Percentiles rank a stretch among this genome's conserved stretches.
Conservation (phyloP, 2,329 filamentous ascomycete genomes). For the Colletotrichum paranaense region DNA sequence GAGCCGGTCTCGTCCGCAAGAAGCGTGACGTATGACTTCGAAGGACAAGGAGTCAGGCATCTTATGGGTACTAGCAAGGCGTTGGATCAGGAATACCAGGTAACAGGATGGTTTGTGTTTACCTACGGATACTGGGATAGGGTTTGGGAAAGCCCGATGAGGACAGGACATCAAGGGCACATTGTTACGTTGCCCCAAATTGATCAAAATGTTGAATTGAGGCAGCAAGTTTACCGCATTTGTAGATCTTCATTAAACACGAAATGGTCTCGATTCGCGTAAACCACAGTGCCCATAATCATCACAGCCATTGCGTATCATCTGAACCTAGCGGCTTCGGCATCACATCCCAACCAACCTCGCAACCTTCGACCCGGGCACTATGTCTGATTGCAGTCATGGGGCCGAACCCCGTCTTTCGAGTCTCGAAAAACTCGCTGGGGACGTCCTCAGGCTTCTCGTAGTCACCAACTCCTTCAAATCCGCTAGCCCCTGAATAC, state of each 20-base stretch:
- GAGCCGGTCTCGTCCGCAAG: slow-evolving; percentile 56
- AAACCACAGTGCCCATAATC: background rate
- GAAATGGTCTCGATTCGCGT: background rate
- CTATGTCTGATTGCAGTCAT: slow-evolving; percentile 61
- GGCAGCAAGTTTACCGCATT: background rate
- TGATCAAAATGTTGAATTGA: background rate
- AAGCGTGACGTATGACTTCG: slow-evolving; percentile 53
- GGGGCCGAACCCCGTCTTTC: slow-evolving; percentile 56
- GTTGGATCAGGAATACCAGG: slow-evolving; percentile 7
- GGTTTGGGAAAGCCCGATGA: background rate
- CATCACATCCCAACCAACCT: slow-evolving; percentile 62
- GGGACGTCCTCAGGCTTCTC: slow-evolving; percentile 40
- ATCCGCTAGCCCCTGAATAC: slow-evolving; percentile 55
- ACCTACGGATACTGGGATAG: background rate
- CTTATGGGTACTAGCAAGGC: background rate
- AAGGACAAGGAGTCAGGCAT: background rate
- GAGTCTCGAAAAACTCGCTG: slow-evolving; percentile 53
- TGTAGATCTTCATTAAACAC: background rate
- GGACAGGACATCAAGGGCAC: background rate
- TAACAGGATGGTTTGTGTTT: background rate
- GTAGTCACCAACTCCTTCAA: slow-evolving; percentile 48
- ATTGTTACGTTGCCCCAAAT: background rate
- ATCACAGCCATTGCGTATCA: background rate
- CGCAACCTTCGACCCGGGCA: slow-evolving; percentile 56
- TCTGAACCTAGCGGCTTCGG: slow-evolving; percentile 46